Base-by-base conservation (phyloP, 768 basidiomycete species). In the Termitomyces sp. region DNA sequence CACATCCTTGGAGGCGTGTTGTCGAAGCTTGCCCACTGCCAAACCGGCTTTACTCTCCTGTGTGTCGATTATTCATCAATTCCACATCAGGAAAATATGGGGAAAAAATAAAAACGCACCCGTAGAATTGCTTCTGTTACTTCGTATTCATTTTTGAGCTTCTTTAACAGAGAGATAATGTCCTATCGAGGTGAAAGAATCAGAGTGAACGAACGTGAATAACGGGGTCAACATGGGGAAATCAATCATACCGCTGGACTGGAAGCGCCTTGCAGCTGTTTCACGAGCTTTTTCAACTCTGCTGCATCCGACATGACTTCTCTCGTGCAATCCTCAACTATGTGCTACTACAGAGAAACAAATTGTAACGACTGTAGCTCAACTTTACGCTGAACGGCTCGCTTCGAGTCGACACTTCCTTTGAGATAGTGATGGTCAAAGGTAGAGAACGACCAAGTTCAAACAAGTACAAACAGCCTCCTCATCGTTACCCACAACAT, bases 11-110 rank as follows among this genome's bases (percentile, higher is more conserved):
- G 83, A 77, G 0, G 82, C 76, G 73, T 94, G 89, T 35, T 82
- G 80, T 51, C 94, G 85, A 18, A 96, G 82, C 77, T 96, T 96
- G 56, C 94, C 93, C 2, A 97, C 93, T 0, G 93, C 91, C n/a
- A 96, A 76, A 53, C 94, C 94, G 4, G 89, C 90, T 74, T 91
- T 95, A 73, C 92, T 95, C 75, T 96, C 94, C 94, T 96, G 68
- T 33, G 64, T 38, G 55, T 28, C 33, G 60, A 40, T 44, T 32
- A 54, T 53, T 59, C 56, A 63, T 66, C 63, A 65, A 63, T 66
- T 70, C 63, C 58, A 66, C 69, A 73, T 62, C 59, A 66, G 65
- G 63, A 66, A 63, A 46, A n/a, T 54, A 45, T 59, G 60, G 63
- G 4, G 39, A 42, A 22, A 52, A 68, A 9, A 50, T 20, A 53